Evolutionary conservation across 2,329 filamentous ascomycete genomes (phyloP).

Genomic region (Nannizzia gypsea): DNA sequence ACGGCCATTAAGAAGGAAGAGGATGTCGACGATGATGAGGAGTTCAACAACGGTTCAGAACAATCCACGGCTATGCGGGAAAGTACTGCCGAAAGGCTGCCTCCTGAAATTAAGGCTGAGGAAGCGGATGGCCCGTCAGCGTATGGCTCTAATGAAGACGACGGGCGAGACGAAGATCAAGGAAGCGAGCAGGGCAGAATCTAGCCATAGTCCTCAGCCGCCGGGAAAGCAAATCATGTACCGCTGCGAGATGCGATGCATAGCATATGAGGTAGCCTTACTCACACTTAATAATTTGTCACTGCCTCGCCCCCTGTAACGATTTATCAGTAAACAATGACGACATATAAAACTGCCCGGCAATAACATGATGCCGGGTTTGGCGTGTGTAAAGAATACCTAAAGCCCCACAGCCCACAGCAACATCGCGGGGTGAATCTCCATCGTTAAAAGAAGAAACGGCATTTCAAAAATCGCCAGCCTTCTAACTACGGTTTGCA

Average conservation of each 20-base stretch:
- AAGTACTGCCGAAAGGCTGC: background rate
- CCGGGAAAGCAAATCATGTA: background rate
- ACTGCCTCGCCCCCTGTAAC: too few species aligned
- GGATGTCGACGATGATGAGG: background rate
- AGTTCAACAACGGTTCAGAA: background rate
- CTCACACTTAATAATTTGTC: too few species aligned
- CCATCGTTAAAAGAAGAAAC: background rate
- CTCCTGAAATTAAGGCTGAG: slow-evolving; percentile 1
- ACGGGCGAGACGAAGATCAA: background rate
- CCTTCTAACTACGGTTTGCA: background rate
- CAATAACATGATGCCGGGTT: background rate
- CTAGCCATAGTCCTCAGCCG: background rate
- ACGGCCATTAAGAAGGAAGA: slow-evolving; percentile 8
- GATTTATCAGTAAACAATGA: background rate
- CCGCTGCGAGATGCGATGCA: background rate
- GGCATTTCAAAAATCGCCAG: background rate
- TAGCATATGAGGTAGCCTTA: background rate
- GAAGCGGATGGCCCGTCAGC: slow-evolving; percentile 4
- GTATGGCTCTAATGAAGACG: slow-evolving; percentile 9
- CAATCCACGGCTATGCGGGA: too few species aligned
- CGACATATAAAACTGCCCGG: background rate
- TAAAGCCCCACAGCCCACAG: background rate
- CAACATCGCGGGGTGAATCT: background rate
- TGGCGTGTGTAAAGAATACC: background rate
- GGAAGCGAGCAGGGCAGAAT: background rate